Evolutionary conservation across 805 yeast genomes (phyloP), one percentile per base, ranked within the genome.

Genomic region (Torulaspora indica): DNA sequence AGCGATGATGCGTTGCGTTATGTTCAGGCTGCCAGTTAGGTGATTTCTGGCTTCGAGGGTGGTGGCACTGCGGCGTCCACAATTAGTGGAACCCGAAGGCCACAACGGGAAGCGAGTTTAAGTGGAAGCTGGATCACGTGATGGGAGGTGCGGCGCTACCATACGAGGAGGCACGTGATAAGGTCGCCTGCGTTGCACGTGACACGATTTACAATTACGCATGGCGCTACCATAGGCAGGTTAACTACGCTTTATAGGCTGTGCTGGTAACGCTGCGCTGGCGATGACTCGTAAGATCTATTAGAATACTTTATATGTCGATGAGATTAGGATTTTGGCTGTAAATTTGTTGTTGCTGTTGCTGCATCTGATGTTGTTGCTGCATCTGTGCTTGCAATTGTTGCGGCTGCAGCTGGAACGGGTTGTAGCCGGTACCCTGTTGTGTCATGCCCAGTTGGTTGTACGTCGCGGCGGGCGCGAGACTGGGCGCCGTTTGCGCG

Each of bases 291-390:
- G n/a, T n/a, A n/a, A n/a, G 22, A n/a, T 28, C 10, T 29, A 28
- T 18, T 38, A 38, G 28, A 38, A 18, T 38, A 29, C 34, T 38
- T 52, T 47, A 62, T 43, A 62, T 59, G 55, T 62, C 67, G 44
- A 62, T 62, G 39, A 60, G 48, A 40, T 59, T 58, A 13, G 59
- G 52, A 27, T 41, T 51, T 38, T 53, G 57, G 28, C 43, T 45
- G 32, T 43, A 51, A 32, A 41, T 52, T n/a, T 40, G 47, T 24
- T 49, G 51, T 15, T 48, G 53, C 32, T 43, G 49, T 14, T 35
- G 51, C n/a, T 44, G 43, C 32, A 32, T 42, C 34, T 45, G 54
- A 13, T 38, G 44, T 8, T 39, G 45, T 25, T 47, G 53, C 10
- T 35, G 42, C 24, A 45, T 47, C 14, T 35, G 46, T 32, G 41